Base-by-base conservation (phyloP, 164 flowering plant genomes). In the Sextonia rubra region DNA sequence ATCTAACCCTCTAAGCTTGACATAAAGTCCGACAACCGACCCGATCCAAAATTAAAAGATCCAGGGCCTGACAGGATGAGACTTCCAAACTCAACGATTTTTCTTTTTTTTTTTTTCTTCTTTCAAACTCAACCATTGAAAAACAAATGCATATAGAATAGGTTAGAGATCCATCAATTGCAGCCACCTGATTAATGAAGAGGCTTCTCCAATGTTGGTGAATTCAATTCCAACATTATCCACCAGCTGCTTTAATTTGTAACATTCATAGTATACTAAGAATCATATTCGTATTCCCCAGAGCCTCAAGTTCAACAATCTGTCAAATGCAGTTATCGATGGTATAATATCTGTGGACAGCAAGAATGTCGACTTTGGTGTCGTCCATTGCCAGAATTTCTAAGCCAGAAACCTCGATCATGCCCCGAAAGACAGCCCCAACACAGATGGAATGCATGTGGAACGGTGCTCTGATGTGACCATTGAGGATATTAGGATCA, bases 401-500 rank as follows among this genome's bases (percentile, higher is more conserved):
- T 72, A 66, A 60, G 85, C 81, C 2, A 82, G 71, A 60, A 60
- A 68, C 60, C 70, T 87, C 74, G 78, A 71, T 58, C 73, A 79
- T 4, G 90, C 92, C 0, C 91, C 91, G 1, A 86, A 14, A 23
- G 49, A 82, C 65, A 89, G 95, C 71, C 91, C 92, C 11, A 63
- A 63, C 66, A 90, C 89, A 2, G 96, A 90, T 64, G 96, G 96
- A n/a, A 87, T 90, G 74, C 96, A 90, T 78, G 71, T 89, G 2
- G 87, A 84, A 56, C 76, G 86, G 15, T 79, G 83, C 77, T 72
- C 79, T 0, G 74, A 64, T 37, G 86, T 89, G 26, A 60, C 76
- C 29, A 62, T 89, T 48, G 69, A 82, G 7, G 24, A 64, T 0
- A 71, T 86, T 0, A 72, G 27, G 22, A 87, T 89, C 15, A 84